Evolutionary conservation across 2,329 filamentous ascomycete species (phyloP).

Genomic region (Pseudogymnoascus sp.): DNA sequence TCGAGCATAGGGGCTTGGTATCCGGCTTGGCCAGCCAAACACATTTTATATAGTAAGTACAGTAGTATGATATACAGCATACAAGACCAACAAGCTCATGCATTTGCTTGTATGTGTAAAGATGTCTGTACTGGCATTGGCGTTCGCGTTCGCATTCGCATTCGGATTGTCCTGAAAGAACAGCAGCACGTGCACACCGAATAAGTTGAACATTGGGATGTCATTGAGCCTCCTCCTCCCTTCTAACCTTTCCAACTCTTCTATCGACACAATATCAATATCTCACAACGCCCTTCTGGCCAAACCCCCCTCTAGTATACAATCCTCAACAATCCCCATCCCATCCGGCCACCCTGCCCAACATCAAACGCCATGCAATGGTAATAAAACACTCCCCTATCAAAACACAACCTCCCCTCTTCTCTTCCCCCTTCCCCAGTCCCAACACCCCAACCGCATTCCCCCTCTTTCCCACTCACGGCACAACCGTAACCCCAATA

Average conservation of each 20-base stretch:
- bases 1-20: not conserved
- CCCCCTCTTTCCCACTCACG: slow-evolving; percentile 33
- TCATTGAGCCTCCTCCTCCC: not conserved
- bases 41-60: not conserved
- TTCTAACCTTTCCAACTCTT: not conserved
- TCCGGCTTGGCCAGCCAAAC: not conserved
- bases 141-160: not conserved
- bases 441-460: too few relatives aligned
- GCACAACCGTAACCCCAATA: slow-evolving; percentile 63
- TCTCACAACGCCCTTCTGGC: not conserved
- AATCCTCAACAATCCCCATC: not conserved
- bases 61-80: not conserved
- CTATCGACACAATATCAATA: not conserved
- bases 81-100: not conserved
- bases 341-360: not conserved
- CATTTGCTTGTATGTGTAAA: not conserved
- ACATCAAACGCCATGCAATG: slow-evolving; percentile 24
- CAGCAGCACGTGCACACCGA: not conserved
- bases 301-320: not conserved
- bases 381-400: slow-evolving; percentile 11
- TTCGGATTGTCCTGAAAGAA: not conserved
- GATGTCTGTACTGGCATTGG: too few relatives aligned
- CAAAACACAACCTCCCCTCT: slow-evolving; percentile 6
- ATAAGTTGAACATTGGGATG: not conserved
- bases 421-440: not conserved